Percentiles rank a stretch among this genome's conserved stretches.
Evolutionary conservation across 441 rosid species (phyloP).

Genomic region (Arabidopsis hybrid): DNA sequence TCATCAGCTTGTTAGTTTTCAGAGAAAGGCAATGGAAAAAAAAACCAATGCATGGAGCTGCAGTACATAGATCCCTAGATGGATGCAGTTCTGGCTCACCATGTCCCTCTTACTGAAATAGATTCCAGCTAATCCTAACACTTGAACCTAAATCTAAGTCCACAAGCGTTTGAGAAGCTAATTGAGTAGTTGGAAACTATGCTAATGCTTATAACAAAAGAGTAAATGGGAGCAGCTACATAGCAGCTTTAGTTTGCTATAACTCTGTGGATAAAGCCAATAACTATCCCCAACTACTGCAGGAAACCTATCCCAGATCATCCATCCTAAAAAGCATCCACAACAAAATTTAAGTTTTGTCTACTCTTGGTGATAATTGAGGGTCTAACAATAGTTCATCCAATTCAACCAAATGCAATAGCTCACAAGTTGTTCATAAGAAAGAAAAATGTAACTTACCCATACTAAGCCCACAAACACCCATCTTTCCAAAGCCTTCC

Average conservation of each 20-base stretch:
- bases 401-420: constrained; percentile 18
- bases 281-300: neutral
- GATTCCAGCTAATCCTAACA: neutral
- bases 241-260: neutral
- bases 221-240: neutral
- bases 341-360: neutral
- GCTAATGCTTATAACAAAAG: neutral
- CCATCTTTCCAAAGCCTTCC: constrained; percentile 94
- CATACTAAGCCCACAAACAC: constrained; percentile 98
- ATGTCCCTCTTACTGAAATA: neutral
- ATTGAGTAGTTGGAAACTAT: neutral
- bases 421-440: constrained; percentile 19
- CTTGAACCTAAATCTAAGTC: constrained; percentile 12
- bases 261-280: neutral
- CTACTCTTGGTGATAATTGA: neutral
- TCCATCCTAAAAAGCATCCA: constrained; percentile 20
- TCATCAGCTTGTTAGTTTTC: constrained; percentile 41
- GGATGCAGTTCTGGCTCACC: constrained; percentile 5
- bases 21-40: constrained; percentile 6
- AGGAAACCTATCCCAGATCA: constrained; percentile 2
- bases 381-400: neutral
- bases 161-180: neutral
- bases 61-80: neutral
- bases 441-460: constrained; percentile 58
- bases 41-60: constrained; percentile 12